Evolutionary conservation across 108 stramenopile species (phyloP), one percentile per base, ranked within the genome.

Genomic region (Nitzschia sp.): DNA sequence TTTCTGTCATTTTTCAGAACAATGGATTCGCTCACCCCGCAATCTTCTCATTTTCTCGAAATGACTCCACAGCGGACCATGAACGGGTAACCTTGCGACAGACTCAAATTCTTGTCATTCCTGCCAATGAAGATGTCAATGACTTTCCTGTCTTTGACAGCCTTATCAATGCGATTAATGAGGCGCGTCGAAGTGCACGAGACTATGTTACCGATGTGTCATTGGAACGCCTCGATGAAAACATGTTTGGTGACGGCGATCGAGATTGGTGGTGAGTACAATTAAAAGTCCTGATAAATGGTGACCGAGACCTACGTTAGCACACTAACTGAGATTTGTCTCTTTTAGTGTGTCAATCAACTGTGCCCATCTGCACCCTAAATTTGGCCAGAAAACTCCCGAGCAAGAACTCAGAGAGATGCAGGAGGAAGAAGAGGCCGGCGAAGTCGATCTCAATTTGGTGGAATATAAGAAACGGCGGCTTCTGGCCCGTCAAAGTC

Each of bases 331-430:
- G n/a, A n/a, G n/a, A 34, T 53, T 45, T n/a, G 38, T 11, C 51
- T 25, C 27, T 59, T 4, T 30, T 46, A 86, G 82, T 48, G 85
- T 90, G 35, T 82, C 85, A 36, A 84, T 95, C 75, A 95, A 88
- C 65, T 88, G 89, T 51, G 90, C 93, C 49, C 90, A 91, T 49
- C 79, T 95, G 61, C 93, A 95, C 62, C 93, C 93, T 18, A 62
- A 78, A 17, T 95, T 83, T 72, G 88, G 90, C 2, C 64, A 85
- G 64, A 72, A 70, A 54, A 83, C 86, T 9, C 74, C 85, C 13
- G 75, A 83, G 73, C 74, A 91, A 76, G 57, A 72, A 62, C 62
- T 86, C n/a, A 42, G 84, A 46, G 70, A 84, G 34, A 38, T 91
- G 64, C 69, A 86, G 54, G 75, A 86, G 15, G 89, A 89, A 68